A percentile compares a stretch with the other conserved stretches of the same genome.
Conservation (phyloP, 1,284 basidiomycete genomes). For the Marasmius oreades region DNA sequence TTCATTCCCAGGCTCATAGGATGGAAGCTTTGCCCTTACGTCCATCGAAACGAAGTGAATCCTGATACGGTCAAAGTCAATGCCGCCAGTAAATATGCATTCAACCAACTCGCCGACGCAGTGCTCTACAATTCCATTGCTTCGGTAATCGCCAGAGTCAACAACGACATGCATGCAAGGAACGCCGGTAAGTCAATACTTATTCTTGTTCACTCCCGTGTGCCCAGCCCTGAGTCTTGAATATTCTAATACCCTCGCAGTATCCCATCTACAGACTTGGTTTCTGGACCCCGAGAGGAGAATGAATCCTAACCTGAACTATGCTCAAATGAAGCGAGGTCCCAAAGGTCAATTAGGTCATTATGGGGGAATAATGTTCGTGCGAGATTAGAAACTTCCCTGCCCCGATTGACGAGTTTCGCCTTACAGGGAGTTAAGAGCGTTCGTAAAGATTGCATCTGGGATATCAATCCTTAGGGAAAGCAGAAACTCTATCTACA, state of each 20-base stretch:
- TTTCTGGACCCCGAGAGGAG: constrained; percentile 55
- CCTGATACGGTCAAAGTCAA: constrained; percentile 58
- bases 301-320: constrained; percentile 71
- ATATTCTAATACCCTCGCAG: constrained; percentile 22
- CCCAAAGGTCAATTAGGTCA: constrained; percentile 49
- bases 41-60: constrained; percentile 30
- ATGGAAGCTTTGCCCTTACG: neutral
- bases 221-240: neutral
- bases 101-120: constrained; percentile 54
- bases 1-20: neutral
- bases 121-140: constrained; percentile 62
- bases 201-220: constrained; percentile 1
- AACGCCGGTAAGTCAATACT: constrained; percentile 28
- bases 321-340: constrained; percentile 62
- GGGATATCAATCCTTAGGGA: constrained; percentile 54
- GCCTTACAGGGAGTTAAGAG: constrained; percentile 46
- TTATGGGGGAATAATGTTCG: constrained; percentile 57
- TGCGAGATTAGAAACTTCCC: neutral
- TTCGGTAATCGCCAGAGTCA: constrained; percentile 37
- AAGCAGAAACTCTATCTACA: constrained; percentile 52
- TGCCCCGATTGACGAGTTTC: constrained; percentile 16
- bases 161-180: constrained; percentile 25
- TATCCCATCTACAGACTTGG: constrained; percentile 49
- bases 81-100: constrained; percentile 42
- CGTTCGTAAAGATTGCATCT: constrained; percentile 58